A percentile compares a stretch with the other conserved stretches of the same genome.
Conservation (phyloP, 1,284 basidiomycete species). For the Melanopsichium pennsylvanicum region DNA sequence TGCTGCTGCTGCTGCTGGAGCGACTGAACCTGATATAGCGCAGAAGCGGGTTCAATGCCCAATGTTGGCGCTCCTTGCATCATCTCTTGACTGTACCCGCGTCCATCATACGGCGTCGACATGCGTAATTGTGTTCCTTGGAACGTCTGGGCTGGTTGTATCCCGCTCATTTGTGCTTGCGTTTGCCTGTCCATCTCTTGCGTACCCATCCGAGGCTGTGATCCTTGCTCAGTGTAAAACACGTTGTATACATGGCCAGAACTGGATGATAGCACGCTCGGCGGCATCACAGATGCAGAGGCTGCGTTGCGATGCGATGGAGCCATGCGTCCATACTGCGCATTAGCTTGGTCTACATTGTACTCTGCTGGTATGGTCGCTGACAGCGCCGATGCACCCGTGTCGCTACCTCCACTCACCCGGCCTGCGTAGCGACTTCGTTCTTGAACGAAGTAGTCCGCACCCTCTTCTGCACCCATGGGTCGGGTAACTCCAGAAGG, state of each 20-base stretch:
- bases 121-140: slow-evolving; percentile 15
- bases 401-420: slow-evolving; percentile 5
- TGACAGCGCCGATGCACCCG: background rate
- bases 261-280: slow-evolving; percentile 5
- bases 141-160: background rate
- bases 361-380: background rate
- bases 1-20: slow-evolving; percentile 4
- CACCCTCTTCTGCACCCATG: slow-evolving; percentile 5
- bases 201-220: background rate
- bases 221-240: background rate
- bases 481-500: slow-evolving; percentile 16
- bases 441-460: slow-evolving; percentile 18
- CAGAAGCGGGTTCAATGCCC: background rate
- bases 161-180: background rate
- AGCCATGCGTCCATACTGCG: background rate
- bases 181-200: slow-evolving; percentile 4
- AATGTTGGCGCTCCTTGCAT: slow-evolving; percentile 1
- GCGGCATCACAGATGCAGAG: slow-evolving; percentile 1
- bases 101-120: slow-evolving; percentile 13
- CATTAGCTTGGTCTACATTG: background rate
- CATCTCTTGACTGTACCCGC: slow-evolving; percentile 1
- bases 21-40: slow-evolving; percentile 2
- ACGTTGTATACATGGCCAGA: background rate
- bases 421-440: slow-evolving; percentile 15
- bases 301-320: background rate